phyloP scores from a whole-genome alignment of 2,329 filamentous ascomycete species.

The Cladophialophora bantiana region DNA sequence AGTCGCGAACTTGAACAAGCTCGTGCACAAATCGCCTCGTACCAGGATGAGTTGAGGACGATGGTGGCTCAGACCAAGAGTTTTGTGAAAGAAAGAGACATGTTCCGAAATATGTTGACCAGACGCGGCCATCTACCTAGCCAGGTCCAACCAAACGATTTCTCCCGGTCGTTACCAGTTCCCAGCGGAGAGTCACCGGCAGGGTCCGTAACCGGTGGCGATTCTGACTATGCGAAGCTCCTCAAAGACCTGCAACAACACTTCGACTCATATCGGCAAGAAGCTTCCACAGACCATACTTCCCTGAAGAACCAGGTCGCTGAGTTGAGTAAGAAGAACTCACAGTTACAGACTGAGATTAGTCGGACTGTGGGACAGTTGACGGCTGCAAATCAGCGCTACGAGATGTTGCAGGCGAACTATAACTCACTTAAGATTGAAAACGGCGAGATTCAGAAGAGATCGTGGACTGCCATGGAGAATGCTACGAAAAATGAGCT shows the following conservation, averaged over 20 bases:
- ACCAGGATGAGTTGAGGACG: constrained; percentile 82
- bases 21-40: constrained; percentile 72
- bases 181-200: constrained; percentile 49
- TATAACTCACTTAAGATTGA: constrained; percentile 83
- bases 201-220: constrained; percentile 62
- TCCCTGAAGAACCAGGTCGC: constrained; percentile 86
- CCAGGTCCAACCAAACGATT: constrained; percentile 70
- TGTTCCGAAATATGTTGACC: constrained; percentile 93
- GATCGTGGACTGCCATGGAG: constrained; percentile 77
- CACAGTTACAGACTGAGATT: constrained; percentile 79
- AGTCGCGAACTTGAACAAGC: constrained; percentile 71
- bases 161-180: constrained; percentile 74
- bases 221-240: constrained; percentile 76
- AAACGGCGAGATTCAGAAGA: constrained; percentile 84
- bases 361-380: constrained; percentile 81
- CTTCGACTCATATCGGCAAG: constrained; percentile 87
- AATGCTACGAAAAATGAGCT: constrained; percentile 88
- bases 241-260: constrained; percentile 87
- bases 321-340: constrained; percentile 80
- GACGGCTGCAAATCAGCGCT: constrained; percentile 79
- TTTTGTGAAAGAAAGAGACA: constrained; percentile 94
- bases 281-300: constrained; percentile 79
- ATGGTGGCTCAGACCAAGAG: constrained; percentile 86
- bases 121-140: constrained; percentile 69
- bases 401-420: constrained; percentile 88